phyloP scores from a whole-genome alignment of 371 early-diverging fungal species.

The Amoeboaphelidium protococcarum region DNA sequence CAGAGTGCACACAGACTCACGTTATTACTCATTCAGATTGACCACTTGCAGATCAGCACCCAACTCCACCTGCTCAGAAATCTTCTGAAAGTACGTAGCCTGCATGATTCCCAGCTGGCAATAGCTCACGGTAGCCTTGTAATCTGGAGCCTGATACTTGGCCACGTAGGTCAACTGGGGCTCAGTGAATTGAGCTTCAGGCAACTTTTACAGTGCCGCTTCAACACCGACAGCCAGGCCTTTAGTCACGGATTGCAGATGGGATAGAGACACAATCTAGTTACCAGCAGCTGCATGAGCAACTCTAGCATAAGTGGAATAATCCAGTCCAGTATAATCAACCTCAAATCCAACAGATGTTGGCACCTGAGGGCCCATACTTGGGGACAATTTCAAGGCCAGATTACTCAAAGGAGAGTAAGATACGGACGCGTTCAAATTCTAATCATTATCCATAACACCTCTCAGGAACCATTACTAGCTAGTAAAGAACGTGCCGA shows the following conservation, averaged over 20 bases:
- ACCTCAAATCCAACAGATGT: constrained; percentile 55
- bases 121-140: constrained; percentile 50
- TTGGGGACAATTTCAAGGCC: constrained; percentile 23
- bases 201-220: constrained; percentile 54
- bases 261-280: constrained; percentile 57
- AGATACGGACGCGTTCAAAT: background rate
- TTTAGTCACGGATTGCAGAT: constrained; percentile 68
- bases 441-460: constrained; percentile 38
- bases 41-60: constrained; percentile 62
- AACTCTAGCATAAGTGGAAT: constrained; percentile 55
- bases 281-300: constrained; percentile 77
- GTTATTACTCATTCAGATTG: constrained; percentile 26
- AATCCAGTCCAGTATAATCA: constrained; percentile 70
- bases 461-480: constrained; percentile 24
- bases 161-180: constrained; percentile 16
- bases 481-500: background rate
- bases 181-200: constrained; percentile 46
- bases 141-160: constrained; percentile 8
- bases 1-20: constrained; percentile 71
- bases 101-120: constrained; percentile 55
- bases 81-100: constrained; percentile 61
- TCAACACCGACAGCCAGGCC: constrained; percentile 64
- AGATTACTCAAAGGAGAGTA: background rate
- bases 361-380: constrained; percentile 37
- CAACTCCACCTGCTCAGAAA: constrained; percentile 78